Evolutionary conservation across 768 basidiomycete genomes (phyloP), one percentile per base, ranked within the genome.

Genomic region (Mycena venus): DNA sequence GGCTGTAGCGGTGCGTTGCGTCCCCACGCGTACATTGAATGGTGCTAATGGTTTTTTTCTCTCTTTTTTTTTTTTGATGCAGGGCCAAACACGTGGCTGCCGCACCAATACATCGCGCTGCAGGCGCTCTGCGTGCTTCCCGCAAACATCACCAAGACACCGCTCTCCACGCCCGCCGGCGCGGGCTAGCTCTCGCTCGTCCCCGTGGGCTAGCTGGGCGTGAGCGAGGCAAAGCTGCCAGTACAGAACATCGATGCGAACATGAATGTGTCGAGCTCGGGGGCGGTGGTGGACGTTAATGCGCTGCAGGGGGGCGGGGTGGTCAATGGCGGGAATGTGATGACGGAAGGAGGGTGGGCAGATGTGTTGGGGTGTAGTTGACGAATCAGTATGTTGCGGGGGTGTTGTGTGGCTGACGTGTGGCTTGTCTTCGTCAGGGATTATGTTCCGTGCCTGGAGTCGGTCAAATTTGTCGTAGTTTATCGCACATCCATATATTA

Each of bases 31-130:
- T n/a, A n/a, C n/a, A n/a, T n/a, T n/a, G n/a, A n/a, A n/a, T n/a
- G n/a, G n/a, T n/a, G n/a, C n/a, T n/a, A n/a, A n/a, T n/a, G n/a
- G n/a, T n/a, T n/a, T n/a, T n/a, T n/a, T n/a, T n/a, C n/a, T n/a
- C n/a, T n/a, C n/a, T n/a, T n/a, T n/a, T n/a, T n/a, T n/a, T n/a
- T n/a, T n/a, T n/a, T n/a, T n/a, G n/a, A n/a, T n/a, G n/a, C n/a
- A n/a, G n/a, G n/a, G 29, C 96, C 96, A 21, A 96, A 96, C 78
- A 83, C 93, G 2, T 98, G 96, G 96, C 95, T 95, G 21, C 93
- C 94, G 11, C 94, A 95, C 78, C 94, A 94, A 75, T 93, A 96
- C 82, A 94, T 98, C 74, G 84, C 90, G 29, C 88, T 98, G 53
- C 86, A 93, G 69, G 96, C 96, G 0, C 90, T 99, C 44, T 88